A percentile compares a stretch with the other conserved stretches of the same genome.
These are phyloP conservation scores for Kodamaea fungicola DNA, from an alignment of 1,139 yeast species.

Conservation along the genomic window DNA sequence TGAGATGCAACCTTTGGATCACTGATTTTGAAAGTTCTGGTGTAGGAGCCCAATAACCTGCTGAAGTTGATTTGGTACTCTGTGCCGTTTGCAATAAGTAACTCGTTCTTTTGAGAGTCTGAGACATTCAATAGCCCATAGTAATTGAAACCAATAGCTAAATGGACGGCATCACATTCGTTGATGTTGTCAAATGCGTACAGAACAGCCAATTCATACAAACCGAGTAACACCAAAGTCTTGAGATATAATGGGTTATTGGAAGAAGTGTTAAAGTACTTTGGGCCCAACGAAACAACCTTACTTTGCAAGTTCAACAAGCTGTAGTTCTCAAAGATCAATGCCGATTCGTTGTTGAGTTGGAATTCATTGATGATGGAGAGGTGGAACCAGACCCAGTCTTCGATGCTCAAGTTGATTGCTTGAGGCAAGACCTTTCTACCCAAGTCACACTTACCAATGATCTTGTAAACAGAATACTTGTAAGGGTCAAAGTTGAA, in stretches of 20 bases:
- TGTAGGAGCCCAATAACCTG: conserved; percentile 64
- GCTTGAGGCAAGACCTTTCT: conserved; percentile 70
- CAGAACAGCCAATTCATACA: conserved; percentile 78
- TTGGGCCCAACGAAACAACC: conserved; percentile 69
- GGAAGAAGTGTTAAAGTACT: conserved; percentile 62
- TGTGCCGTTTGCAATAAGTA: conserved; percentile 34
- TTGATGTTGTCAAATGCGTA: conserved; percentile 59
- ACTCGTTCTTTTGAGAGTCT: conserved; percentile 27
- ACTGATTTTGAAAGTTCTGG: conserved; percentile 75
- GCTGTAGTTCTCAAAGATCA: conserved; percentile 69
- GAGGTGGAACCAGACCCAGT: conserved; percentile 96
- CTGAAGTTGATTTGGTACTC: conserved; percentile 53
- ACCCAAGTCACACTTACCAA: conserved; percentile 85
- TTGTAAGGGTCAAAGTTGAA: conserved; percentile 76
- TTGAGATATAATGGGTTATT: conserved; percentile 76
- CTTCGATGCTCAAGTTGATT: conserved; percentile 81
- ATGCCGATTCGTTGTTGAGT: conserved; percentile 33
- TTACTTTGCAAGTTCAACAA: conserved; percentile 71
- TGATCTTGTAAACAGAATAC: conserved; percentile 82
- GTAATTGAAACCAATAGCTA: conserved; percentile 77
- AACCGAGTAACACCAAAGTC: conserved; percentile 69
- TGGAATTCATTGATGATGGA: conserved; percentile 63
- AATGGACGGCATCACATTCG: conserved; percentile 87
- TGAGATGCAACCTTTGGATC: conserved; percentile 92
- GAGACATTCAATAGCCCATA: conserved; percentile 66